Evolutionary conservation across 306 rosid genomes (phyloP).

Genomic region (Cyamopsis tetragonoloba): DNA sequence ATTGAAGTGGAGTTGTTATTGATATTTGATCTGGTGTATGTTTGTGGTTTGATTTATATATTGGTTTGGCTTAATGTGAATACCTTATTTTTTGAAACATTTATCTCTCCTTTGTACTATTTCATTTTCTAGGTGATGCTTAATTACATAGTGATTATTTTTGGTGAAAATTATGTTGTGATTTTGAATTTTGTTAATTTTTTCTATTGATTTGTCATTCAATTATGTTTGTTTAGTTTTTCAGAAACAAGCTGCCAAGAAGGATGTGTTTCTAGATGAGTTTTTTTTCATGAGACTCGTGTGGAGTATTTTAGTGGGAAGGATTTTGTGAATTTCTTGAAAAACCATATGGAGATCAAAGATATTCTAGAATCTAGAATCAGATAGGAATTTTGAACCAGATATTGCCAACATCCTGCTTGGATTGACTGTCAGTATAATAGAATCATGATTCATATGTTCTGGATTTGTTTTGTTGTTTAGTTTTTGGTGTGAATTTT

Average conservation of each 20-base stretch:
- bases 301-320: constrained; percentile 96
- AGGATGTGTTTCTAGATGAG: constrained; percentile 94
- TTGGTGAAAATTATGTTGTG: background rate
- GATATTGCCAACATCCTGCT: constrained; percentile 70
- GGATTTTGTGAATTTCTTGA: constrained; percentile 77
- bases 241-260: constrained; percentile 81
- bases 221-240: constrained; percentile 10
- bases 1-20: background rate
- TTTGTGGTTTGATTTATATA: background rate
- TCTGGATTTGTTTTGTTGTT: too few relatives aligned
- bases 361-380: constrained; percentile 75
- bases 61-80: background rate
- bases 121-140: constrained; percentile 1
- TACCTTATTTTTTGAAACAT: background rate
- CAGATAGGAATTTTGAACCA: constrained; percentile 64
- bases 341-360: constrained; percentile 78
- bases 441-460: too few relatives aligned
- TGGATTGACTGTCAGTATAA: too few relatives aligned
- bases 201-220: constrained; percentile 11
- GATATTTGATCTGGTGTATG: constrained; percentile 7
- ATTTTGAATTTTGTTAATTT: background rate
- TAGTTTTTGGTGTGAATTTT: too few relatives aligned
- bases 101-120: background rate
- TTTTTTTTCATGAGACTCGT: constrained; percentile 93
- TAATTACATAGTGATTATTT: background rate